Evolutionary conservation across 352 stramenopile genomes (phyloP), one percentile per base, ranked within the genome.

Genomic region (Globisporangium solare): DNA sequence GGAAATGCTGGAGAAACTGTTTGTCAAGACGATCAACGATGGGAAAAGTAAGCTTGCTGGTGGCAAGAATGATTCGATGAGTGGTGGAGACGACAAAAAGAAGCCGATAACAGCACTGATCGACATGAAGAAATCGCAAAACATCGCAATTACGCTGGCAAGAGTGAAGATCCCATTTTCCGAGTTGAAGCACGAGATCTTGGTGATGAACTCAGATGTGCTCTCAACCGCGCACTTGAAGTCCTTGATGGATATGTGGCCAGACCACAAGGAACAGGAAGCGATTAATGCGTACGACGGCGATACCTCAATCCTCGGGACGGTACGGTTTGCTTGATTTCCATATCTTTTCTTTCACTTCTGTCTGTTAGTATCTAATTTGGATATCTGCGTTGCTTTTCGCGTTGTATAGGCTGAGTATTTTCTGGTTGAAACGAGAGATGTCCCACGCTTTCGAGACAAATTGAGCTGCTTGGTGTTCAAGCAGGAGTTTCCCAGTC

Each of bases 81-180:
- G 10, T 35, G 60, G 41, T 35, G 60, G 41, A 27, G 60, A 72
- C 17, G 70, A 64, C 42, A 78, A 86, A 51, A 87, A 88, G 65
- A 86, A 86, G 58, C 75, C 80, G 31, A 75, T 89, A 55, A 70
- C 91, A 20, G 73, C 77, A 22, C 70, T 94, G 37, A 86, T 94
- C 37, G 84, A 94, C 57, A 89, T 92, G 78, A 94, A 94, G 51
- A 94, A 92, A 52, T 86, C 82, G 20, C 84, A 94, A 61, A 94
- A 94, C 63, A 91, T 94, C 51, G 74, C 82, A 10, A 94, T 94
- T 50, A 91, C 82, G 14, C 50, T 94, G 39, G 84, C 84, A 1
- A 80, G 84, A 35, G 73, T 94, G 2, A 92, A 92, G 65, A 57
- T 90, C 17, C 53, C 62, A 6, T 92, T 88, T 54, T 59, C 79